These are phyloP conservation scores for Malus hybrid DNA, from an alignment of 331 rosid genomes.

Conservation along the genomic window DNA sequence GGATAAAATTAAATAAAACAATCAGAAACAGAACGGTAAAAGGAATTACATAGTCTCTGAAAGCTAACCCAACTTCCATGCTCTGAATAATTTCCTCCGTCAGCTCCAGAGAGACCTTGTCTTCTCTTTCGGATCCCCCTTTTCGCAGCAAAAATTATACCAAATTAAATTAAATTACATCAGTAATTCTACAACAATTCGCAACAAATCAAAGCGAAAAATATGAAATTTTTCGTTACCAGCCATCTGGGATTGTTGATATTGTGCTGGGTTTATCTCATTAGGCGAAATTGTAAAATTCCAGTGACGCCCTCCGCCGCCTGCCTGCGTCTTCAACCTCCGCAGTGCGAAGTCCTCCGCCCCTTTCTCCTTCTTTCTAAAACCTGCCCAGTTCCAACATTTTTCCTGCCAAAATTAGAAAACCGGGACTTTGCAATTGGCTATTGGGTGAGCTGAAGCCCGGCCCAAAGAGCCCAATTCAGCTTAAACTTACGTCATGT, in stretches of 20 bases:
- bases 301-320: neutral
- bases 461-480: neutral
- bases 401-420: too few relatives aligned
- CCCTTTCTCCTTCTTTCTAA: neutral
- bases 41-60: constrained; percentile 67
- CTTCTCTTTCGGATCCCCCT: constrained; percentile 76
- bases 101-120: constrained; percentile 81
- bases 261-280: neutral
- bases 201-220: neutral
- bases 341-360: neutral
- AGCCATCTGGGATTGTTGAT: constrained; percentile 3
- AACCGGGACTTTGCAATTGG: neutral
- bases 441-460: neutral
- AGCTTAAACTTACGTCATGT: too few relatives aligned
- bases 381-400: neutral
- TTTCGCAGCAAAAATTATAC: neutral
- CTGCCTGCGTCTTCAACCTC: constrained; percentile 8
- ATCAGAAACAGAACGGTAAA: neutral
- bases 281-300: neutral
- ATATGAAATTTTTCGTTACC: constrained; percentile 4
- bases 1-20: neutral
- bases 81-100: constrained; percentile 90
- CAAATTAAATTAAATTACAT: neutral
- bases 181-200: neutral
- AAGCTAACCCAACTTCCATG: constrained; percentile 97